phyloP scores from a whole-genome alignment of 2,329 filamentous ascomycete species.

The Botrytis aclada region DNA sequence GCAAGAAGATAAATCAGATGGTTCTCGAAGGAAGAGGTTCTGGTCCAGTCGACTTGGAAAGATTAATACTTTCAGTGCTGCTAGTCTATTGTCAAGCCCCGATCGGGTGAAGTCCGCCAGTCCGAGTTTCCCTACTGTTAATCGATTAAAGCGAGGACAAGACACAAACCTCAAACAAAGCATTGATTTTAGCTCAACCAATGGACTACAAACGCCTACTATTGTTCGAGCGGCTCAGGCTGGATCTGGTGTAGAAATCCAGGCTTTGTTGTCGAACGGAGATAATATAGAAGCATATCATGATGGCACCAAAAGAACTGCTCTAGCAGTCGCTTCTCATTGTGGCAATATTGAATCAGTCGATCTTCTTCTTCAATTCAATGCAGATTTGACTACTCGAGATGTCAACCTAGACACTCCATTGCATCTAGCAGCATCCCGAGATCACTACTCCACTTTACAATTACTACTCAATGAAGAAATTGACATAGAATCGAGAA shows the following conservation, averaged over 20 bases:
- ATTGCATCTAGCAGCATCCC: slow-evolving; percentile 4
- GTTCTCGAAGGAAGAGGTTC: not conserved
- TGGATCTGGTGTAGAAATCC: slow-evolving; percentile 5
- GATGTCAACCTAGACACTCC: not conserved
- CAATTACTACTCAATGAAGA: slow-evolving; percentile 3
- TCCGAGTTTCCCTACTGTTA: not conserved
- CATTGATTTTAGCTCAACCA: slow-evolving; percentile 3
- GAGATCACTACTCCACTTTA: not conserved
- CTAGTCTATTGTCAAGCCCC: not conserved
- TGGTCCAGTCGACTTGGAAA: not conserved
- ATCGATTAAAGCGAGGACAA: not conserved
- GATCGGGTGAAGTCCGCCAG: not conserved
- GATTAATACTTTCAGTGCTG: slow-evolving; percentile 3
- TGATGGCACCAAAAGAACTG: not conserved
- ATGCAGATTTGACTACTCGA: not conserved
- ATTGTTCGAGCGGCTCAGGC: not conserved
- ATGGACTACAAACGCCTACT: not conserved
- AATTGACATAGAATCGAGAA: slow-evolving; percentile 13
- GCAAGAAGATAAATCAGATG: not conserved
- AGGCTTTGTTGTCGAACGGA: not conserved
- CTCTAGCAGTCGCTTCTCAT: slow-evolving; percentile 9
- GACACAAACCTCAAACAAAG: not conserved
- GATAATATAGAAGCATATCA: not conserved
- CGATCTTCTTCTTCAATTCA: not conserved
- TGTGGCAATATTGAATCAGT: slow-evolving; percentile 3